Conservation (phyloP, 352 stramenopile genomes). For the Phytophthora cryptogea region DNA sequence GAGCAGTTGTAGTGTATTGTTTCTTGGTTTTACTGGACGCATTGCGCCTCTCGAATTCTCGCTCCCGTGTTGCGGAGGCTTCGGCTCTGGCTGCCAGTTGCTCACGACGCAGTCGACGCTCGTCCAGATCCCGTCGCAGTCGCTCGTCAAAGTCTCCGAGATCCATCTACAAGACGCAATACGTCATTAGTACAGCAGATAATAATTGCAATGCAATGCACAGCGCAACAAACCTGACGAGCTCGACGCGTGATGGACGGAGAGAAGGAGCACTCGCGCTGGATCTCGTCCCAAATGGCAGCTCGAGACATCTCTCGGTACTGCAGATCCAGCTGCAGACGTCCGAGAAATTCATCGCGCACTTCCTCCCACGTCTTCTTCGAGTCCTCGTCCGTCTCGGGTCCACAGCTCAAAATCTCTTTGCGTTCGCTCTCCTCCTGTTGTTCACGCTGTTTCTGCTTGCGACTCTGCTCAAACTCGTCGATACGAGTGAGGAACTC, state of each 20-base stretch:
- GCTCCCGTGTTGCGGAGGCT: conserved; percentile 14
- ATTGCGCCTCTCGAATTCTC: conserved; percentile 17
- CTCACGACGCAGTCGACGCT: conserved; percentile 41
- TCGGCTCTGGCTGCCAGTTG: conserved; percentile 31
- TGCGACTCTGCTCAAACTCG: conserved; percentile 32
- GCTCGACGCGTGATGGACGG: conserved; percentile 56
- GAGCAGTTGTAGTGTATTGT: conserved; percentile 8
- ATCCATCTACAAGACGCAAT: conserved; percentile 28
- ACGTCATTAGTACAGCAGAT: not conserved
- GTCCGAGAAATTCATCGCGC: conserved; percentile 65
- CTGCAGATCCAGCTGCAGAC: conserved; percentile 62
- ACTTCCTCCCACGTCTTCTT: conserved; percentile 55
- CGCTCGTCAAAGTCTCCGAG: conserved; percentile 66
- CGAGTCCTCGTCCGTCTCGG: conserved; percentile 10
- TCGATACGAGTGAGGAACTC: conserved; percentile 72
- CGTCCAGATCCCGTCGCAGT: conserved; percentile 56
- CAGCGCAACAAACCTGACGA: conserved; percentile 20
- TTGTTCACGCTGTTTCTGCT: conserved; percentile 18
- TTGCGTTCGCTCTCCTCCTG: conserved; percentile 17
- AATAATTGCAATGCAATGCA: not conserved
- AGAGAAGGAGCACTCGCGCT: conserved; percentile 59
- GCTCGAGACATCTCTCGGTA: conserved; percentile 56
- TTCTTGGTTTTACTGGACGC: conserved; percentile 7
- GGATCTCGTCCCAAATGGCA: conserved; percentile 53
- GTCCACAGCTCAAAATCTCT: conserved; percentile 18